phyloP scores from a whole-genome alignment of 2,329 filamentous ascomycete species.

The Rhynchosporium secalis region DNA sequence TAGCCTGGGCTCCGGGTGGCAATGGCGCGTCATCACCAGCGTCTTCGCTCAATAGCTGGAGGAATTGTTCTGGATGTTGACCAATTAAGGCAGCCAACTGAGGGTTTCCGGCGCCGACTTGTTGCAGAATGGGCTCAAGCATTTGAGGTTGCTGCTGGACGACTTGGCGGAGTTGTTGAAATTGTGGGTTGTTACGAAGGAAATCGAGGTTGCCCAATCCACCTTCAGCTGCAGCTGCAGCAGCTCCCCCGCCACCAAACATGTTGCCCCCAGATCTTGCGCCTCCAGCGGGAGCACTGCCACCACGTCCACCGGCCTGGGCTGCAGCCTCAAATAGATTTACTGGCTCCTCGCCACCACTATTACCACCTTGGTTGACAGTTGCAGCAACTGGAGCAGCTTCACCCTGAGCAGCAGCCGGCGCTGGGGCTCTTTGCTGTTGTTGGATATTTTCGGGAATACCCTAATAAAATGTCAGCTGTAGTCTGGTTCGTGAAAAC shows the following conservation, averaged over 20 bases:
- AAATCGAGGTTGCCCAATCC: constrained; percentile 84
- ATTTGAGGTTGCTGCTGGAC: constrained; percentile 98
- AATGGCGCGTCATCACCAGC: constrained; percentile 79
- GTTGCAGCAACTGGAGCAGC: constrained; percentile 42
- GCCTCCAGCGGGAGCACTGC: constrained; percentile 35
- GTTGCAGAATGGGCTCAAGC: constrained; percentile 96
- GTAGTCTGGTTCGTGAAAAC: neutral
- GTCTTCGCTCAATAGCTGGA: constrained; percentile 86
- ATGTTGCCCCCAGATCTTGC: constrained; percentile 2
- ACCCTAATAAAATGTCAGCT: constrained; percentile 55
- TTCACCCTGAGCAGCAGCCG: constrained; percentile 47
- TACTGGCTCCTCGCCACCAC: constrained; percentile 61
- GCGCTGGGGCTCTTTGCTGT: constrained; percentile 57
- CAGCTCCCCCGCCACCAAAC: constrained; percentile 44
- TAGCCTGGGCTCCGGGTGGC: constrained; percentile 84
- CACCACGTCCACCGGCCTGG: constrained; percentile 49
- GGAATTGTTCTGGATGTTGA: constrained; percentile 88
- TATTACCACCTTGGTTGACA: constrained; percentile 48
- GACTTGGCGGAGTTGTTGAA: constrained; percentile 94
- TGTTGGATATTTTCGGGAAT: constrained; percentile 84
- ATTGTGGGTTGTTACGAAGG: constrained; percentile 91
- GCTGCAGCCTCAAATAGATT: constrained; percentile 95
- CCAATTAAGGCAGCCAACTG: constrained; percentile 91
- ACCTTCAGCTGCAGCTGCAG: constrained; percentile 44
- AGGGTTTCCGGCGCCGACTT: constrained; percentile 92